Conservation (phyloP, 331 rosid genomes). For the Spiraea crenata region DNA sequence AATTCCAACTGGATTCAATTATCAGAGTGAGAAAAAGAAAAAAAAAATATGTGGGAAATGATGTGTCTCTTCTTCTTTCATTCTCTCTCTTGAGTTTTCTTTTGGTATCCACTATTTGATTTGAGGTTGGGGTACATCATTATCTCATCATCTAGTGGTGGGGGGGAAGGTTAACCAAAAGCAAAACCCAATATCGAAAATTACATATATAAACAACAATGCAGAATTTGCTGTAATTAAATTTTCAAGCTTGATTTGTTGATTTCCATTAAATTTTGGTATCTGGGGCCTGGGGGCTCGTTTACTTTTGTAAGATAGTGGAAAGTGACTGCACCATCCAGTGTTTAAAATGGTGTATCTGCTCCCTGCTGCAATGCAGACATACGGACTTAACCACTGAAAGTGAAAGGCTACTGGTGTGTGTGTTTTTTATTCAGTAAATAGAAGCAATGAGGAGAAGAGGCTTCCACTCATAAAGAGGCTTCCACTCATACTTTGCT, state of each 20-base stretch:
- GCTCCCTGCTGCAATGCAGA: conserved; percentile 35
- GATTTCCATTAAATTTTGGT: conserved; percentile 15
- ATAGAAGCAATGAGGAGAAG: not conserved
- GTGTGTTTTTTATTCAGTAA: not conserved
- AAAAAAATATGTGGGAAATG: not conserved
- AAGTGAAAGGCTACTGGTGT: not conserved
- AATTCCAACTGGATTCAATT: conserved; percentile 51
- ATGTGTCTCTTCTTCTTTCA: conserved; percentile 9
- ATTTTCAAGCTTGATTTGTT: not conserved
- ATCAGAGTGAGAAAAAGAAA: conserved; percentile 26
- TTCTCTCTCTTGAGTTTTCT: conserved; percentile 27
- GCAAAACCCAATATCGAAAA: conserved; percentile 41
- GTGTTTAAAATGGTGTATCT: conserved; percentile 40
- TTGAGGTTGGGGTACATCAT: conserved; percentile 71
- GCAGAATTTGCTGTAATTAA: not conserved
- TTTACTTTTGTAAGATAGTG: conserved; percentile 37
- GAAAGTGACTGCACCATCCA: conserved; percentile 60
- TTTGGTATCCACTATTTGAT: conserved; percentile 55
- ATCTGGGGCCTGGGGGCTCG: conserved; percentile 14
- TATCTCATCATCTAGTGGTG: conserved; percentile 86
- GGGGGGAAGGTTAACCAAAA: conserved; percentile 49
- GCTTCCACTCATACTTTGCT: conserved; percentile 6
- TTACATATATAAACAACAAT: not conserved
- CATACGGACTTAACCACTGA: conserved; percentile 22
- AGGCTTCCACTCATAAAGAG: conserved; percentile 6